Conservation (phyloP, 805 yeast genomes). For the Candida bentonensis region DNA sequence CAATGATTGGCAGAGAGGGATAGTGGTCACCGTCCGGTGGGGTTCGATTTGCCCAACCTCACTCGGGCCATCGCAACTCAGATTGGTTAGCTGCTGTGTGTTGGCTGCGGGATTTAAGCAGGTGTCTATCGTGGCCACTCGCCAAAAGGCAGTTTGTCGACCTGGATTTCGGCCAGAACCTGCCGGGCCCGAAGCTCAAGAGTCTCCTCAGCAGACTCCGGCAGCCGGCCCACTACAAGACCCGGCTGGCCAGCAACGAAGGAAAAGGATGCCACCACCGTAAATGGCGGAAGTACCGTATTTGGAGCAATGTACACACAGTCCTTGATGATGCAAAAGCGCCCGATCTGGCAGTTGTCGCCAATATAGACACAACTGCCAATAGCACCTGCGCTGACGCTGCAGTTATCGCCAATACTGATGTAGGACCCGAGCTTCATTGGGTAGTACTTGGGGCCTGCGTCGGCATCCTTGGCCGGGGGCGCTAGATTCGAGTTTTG, state of each 20-base stretch:
- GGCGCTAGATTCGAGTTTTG: slow-evolving; percentile 17
- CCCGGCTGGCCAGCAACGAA: slow-evolving; percentile 13
- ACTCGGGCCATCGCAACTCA: no score
- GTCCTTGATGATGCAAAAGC: slow-evolving; percentile 24
- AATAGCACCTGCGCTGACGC: slow-evolving; percentile 24
- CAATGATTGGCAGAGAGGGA: no score
- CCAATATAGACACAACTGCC: slow-evolving; percentile 26
- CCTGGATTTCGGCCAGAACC: background rate
- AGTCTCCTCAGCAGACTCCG: slow-evolving; percentile 1
- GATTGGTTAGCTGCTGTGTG: no score
- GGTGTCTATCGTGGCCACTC: no score
- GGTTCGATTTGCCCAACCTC: no score
- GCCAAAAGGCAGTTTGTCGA: no score
- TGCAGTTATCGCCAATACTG: slow-evolving; percentile 19
- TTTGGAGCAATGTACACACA: slow-evolving; percentile 21
- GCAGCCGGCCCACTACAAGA: background rate
- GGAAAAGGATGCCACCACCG: slow-evolving; percentile 24
- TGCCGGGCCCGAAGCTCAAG: background rate
- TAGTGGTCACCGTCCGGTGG: no score
- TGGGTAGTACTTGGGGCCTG: slow-evolving; percentile 17
- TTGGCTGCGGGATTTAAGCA: no score
- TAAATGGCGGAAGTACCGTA: slow-evolving; percentile 20
- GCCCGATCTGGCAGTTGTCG: slow-evolving; percentile 19
- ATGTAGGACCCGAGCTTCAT: slow-evolving; percentile 25
- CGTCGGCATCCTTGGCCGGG: slow-evolving; percentile 13